phyloP scores from a whole-genome alignment of 192 early-diverging fungal species.

The Entomortierella parvispora region DNA sequence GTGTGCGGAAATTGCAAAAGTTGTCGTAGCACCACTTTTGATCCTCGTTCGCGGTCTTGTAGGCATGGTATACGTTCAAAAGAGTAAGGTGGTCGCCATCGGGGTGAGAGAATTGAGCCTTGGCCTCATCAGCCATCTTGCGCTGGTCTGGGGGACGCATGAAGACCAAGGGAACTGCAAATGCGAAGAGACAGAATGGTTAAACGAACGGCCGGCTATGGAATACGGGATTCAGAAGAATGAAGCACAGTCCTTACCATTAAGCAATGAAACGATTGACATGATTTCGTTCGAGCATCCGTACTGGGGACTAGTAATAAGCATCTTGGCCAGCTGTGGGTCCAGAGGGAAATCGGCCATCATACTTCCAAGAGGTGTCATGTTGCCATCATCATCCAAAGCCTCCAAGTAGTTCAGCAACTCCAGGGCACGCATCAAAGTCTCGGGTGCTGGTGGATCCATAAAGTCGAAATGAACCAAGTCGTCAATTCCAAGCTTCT shows the following conservation, averaged over 20 bases:
- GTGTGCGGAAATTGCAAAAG: constrained; percentile 88
- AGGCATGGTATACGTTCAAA: constrained; percentile 97
- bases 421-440: constrained; percentile 97
- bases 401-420: constrained; percentile 94
- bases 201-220: too few relatives aligned
- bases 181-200: not conserved
- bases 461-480: constrained; percentile 99
- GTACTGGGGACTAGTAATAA: constrained; percentile 87
- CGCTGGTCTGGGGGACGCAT: constrained; percentile 91
- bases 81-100: constrained; percentile 98
- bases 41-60: constrained; percentile 73
- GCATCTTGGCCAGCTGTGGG: constrained; percentile 94
- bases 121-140: constrained; percentile 90
- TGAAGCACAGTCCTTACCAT: too few relatives aligned
- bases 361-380: constrained; percentile 82
- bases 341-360: constrained; percentile 99
- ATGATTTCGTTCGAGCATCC: constrained; percentile 94
- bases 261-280: constrained; percentile 93
- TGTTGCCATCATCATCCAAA: constrained; percentile 93
- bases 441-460: constrained; percentile 99
- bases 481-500: constrained; percentile 97
- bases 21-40: constrained; percentile 94
- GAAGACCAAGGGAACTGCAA: constrained; percentile 85
- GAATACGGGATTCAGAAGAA: too few relatives aligned
- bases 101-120: constrained; percentile 91